Base-by-base conservation (phyloP, 2,329 filamentous ascomycete species). In the Botrytis hyacinthi region DNA sequence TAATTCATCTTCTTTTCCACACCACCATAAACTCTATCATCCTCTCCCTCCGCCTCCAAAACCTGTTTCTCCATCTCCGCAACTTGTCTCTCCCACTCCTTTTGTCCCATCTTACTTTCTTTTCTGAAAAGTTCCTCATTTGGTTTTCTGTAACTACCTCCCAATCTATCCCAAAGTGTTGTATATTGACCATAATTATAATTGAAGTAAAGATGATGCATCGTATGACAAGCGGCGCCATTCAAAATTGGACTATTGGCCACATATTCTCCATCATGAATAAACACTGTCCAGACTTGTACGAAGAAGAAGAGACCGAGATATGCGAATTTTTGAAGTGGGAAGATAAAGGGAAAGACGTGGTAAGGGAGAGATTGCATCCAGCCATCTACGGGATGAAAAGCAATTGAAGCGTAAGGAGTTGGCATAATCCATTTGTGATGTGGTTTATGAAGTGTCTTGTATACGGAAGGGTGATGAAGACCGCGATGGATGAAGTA, bases 341-440 rank as follows among this genome's bases (percentile, higher is more conserved):
- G 95, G 83, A 98, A 96, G 79, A 98, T 82, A 84, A 98, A 94
- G 6, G 95, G 94, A 85, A 95, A 98, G 77, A 97, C 79, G 84
- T 98, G 95, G 85, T 98, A 98, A 0, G 95, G 95, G 65, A 97
- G 82, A 75, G 92, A 93, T 85, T 98, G 95, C 18, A 90, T 88
- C 84, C 92, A 98, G 80, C 95, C 95, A 81, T 98, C 95, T 70
- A 98, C 82, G 1, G 95, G 95, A 85, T 98, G 94, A 88, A 98
- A 98, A 73, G 95, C 95, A 81, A 97, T 93, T 78, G 92, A 94
- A 60, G 95, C 95, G 82, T 90, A 98, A 0, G 95, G 95, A 4
- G 94, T 97, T 4, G 95, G 95, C 93, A 98, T 97, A 84, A 98
- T 98, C 95, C 95, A 98, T 86, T 97, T 98, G 90, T 98, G 95